These are phyloP conservation scores for Microbotryum silenes-acaulis DNA, from an alignment of 1,284 basidiomycete genomes.

Conservation along the genomic window DNA sequence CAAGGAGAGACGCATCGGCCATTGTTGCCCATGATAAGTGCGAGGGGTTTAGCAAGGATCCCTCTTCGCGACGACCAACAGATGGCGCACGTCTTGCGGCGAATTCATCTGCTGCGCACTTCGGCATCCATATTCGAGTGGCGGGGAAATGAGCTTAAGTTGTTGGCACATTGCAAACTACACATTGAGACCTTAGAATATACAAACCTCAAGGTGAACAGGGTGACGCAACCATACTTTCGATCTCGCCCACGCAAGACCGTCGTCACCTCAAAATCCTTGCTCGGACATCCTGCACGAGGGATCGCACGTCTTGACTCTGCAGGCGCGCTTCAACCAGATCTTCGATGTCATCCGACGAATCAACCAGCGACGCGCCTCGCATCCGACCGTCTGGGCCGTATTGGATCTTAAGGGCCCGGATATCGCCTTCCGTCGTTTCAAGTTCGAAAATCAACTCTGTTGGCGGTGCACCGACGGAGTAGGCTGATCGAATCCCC, in stretches of 20 bases:
- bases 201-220: too few species aligned
- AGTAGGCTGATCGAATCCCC: slow-evolving; percentile 19
- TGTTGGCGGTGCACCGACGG: slow-evolving; percentile 13
- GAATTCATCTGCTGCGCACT: too few species aligned
- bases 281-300: slow-evolving; percentile 22
- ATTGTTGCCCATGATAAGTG: too few species aligned
- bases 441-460: slow-evolving; percentile 21
- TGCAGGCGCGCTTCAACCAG: slow-evolving; percentile 14
- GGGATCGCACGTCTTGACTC: slow-evolving; percentile 17
- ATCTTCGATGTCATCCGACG: slow-evolving; percentile 24
- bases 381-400: slow-evolving; percentile 12
- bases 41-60: too few species aligned
- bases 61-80: too few species aligned
- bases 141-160: too few species aligned
- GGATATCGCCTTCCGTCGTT: slow-evolving; percentile 9
- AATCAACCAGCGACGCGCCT: slow-evolving; percentile 24
- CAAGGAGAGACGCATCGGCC: too few species aligned
- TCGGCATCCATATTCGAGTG: too few species aligned
- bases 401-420: slow-evolving; percentile 16
- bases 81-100: too few species aligned
- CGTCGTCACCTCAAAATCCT: not conserved
- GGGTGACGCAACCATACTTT: too few species aligned
- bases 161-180: too few species aligned
- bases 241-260: not conserved
- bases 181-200: too few species aligned